Evolutionary conservation across 257 asterid genomes (phyloP).

Genomic region (Salvia rosmarinus): DNA sequence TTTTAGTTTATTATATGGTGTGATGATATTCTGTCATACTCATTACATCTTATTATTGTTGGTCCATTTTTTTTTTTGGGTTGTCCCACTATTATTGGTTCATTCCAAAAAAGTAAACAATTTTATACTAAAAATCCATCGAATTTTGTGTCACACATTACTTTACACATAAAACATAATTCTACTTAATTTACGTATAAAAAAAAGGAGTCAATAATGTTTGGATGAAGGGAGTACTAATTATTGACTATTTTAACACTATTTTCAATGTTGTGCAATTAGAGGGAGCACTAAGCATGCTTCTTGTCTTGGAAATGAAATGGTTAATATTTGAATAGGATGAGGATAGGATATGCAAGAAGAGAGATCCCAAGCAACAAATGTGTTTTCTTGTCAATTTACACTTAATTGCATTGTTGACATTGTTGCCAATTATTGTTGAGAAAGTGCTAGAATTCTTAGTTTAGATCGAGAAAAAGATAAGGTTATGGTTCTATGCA

Average conservation of each 20-base stretch:
- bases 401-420: slow-evolving; percentile 24
- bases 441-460: neutral
- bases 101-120: too few relatives aligned
- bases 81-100: too few relatives aligned
- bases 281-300: slow-evolving; percentile 32
- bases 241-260: slow-evolving; percentile 12
- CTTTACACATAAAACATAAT: too few relatives aligned
- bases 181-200: too few relatives aligned
- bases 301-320: slow-evolving; percentile 20
- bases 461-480: slow-evolving; percentile 6
- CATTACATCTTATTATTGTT: too few relatives aligned
- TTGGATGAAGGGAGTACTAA: too few relatives aligned
- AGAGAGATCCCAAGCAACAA: slow-evolving; percentile 26
- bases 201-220: too few relatives aligned
- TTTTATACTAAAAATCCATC: too few relatives aligned
- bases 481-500: neutral
- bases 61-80: too few relatives aligned
- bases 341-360: slow-evolving; percentile 20
- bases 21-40: neutral
- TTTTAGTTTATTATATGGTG: neutral
- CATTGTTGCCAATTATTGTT: slow-evolving; percentile 29
- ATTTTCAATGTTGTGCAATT: slow-evolving; percentile 3
- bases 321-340: slow-evolving; percentile 31
- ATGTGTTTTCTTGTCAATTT: slow-evolving; percentile 17
- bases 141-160: too few relatives aligned